A percentile compares a stretch with the other conserved stretches of the same genome.
These are phyloP conservation scores for Andrographis paniculata DNA, from an alignment of 305 asterid species.

Conservation along the genomic window DNA sequence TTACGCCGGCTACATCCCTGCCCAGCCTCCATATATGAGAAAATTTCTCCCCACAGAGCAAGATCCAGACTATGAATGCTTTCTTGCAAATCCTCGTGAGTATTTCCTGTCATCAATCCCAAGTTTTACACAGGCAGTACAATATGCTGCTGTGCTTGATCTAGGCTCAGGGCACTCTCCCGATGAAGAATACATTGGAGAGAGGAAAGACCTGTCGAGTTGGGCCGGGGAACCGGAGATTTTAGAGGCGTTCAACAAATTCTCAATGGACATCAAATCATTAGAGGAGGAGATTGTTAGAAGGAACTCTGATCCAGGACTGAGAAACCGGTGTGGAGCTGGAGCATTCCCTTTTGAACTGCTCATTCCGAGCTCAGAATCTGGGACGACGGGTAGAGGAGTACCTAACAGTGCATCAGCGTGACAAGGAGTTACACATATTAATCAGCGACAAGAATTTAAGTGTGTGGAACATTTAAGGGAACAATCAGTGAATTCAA, in stretches of 20 bases:
- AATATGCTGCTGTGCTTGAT: conserved; percentile 43
- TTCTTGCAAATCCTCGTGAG: conserved; percentile 33
- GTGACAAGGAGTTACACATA: too few relatives aligned
- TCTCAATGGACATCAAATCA: conserved; percentile 27
- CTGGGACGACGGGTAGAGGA: conserved; percentile 54
- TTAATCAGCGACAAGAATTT: too few relatives aligned
- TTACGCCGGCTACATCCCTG: conserved; percentile 8
- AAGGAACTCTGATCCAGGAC: conserved; percentile 24
- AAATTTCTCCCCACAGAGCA: too few relatives aligned
- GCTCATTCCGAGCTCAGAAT: conserved; percentile 42
- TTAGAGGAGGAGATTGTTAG: conserved; percentile 43
- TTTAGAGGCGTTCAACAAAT: conserved; percentile 37
- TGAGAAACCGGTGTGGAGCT: conserved; percentile 36
- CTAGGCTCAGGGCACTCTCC: conserved; percentile 45
- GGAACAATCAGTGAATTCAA: too few relatives aligned
- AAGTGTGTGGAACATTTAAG: too few relatives aligned
- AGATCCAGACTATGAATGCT: background rate
- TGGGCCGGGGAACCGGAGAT: conserved; percentile 45
- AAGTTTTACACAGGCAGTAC: conserved; percentile 38
- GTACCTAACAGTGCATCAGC: conserved; percentile 43
- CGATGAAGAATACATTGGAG: conserved; percentile 53
- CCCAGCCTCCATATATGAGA: background rate
- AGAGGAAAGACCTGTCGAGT: conserved; percentile 33
- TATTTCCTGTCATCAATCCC: conserved; percentile 41
- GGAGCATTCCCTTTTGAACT: conserved; percentile 51